Percentiles rank a stretch among this genome's conserved stretches.
These are phyloP conservation scores for Cucurbita argyrosperma DNA, from an alignment of 306 rosid species.

Conservation along the genomic window DNA sequence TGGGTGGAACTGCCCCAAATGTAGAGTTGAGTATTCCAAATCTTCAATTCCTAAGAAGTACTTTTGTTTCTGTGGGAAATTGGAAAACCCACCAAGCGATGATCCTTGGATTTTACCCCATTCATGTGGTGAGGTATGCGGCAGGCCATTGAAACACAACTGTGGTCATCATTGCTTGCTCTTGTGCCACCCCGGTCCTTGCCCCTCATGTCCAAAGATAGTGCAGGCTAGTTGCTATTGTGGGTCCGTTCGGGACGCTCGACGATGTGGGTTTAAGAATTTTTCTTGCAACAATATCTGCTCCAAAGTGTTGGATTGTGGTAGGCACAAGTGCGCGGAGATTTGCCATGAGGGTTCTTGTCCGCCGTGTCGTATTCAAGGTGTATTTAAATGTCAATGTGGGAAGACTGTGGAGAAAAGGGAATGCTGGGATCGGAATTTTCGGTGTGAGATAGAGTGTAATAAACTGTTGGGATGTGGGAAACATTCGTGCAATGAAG, in stretches of 20 bases:
- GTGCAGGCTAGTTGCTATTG: constrained; percentile 62
- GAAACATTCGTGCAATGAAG: constrained; percentile 56
- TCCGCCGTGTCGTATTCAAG: constrained; percentile 48
- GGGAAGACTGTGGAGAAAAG: constrained; percentile 49
- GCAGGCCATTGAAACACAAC: constrained; percentile 44
- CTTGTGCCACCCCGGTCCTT: constrained; percentile 89
- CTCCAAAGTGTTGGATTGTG: constrained; percentile 43
- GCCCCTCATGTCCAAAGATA: constrained; percentile 87
- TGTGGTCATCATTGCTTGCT: constrained; percentile 79
- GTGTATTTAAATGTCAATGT: constrained; percentile 41
- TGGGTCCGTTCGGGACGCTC: constrained; percentile 38
- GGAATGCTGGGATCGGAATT: constrained; percentile 61
- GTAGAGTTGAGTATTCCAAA: constrained; percentile 51
- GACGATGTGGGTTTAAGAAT: constrained; percentile 66
- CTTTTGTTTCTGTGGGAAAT: constrained; percentile 67
- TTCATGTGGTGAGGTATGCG: constrained; percentile 82
- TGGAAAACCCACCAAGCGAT: constrained; percentile 60
- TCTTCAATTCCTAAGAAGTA: constrained; percentile 56
- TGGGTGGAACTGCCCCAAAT: constrained; percentile 87
- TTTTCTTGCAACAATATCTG: constrained; percentile 52
- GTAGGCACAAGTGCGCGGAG: constrained; percentile 44
- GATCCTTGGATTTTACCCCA: constrained; percentile 94
- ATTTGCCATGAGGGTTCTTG: constrained; percentile 61
- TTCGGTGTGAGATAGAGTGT: constrained; percentile 46
- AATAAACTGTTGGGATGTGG: constrained; percentile 54